These are phyloP conservation scores for Galerina sulciceps DNA, from an alignment of 768 basidiomycete species.

Conservation along the genomic window DNA sequence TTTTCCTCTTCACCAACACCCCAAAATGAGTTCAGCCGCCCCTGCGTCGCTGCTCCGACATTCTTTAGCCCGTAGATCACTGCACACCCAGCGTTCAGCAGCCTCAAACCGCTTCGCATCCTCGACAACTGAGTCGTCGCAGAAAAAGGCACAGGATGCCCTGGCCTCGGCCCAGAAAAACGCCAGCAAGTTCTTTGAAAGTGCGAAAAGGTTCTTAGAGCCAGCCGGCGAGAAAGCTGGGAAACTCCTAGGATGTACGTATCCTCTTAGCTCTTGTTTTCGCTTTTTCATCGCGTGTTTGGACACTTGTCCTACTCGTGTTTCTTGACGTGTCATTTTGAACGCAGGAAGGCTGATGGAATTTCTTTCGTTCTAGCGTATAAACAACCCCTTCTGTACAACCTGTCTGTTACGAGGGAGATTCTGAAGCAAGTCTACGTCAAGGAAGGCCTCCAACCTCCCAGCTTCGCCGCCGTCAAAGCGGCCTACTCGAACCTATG, in stretches of 20 bases:
- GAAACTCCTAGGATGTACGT: slow-evolving; percentile 53
- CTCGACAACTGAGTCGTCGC: slow-evolving; percentile 49
- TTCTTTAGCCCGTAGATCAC: slow-evolving; percentile 31
- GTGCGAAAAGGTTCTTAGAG: slow-evolving; percentile 49
- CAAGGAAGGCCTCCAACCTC: slow-evolving; percentile 74
- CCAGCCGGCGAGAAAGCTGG: slow-evolving; percentile 57
- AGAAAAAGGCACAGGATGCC: slow-evolving; percentile 76
- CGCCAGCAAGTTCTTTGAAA: slow-evolving; percentile 56
- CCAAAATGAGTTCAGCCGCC: slow-evolving; percentile 13
- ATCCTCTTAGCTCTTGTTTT: neutral
- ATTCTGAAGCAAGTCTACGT: slow-evolving; percentile 76
- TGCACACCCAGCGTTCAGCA: slow-evolving; percentile 19
- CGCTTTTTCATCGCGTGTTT: neutral
- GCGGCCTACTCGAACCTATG: slow-evolving; percentile 69
- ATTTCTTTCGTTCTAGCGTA: slow-evolving; percentile 48
- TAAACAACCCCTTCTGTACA: slow-evolving; percentile 78
- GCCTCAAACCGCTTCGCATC: slow-evolving; percentile 45
- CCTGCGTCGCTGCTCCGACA: slow-evolving; percentile 31
- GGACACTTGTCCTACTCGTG: neutral
- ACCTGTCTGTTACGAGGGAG: slow-evolving; percentile 77
- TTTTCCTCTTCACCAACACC: slow-evolving; percentile 1
- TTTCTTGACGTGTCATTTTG: neutral
- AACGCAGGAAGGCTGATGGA: neutral
- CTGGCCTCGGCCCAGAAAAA: slow-evolving; percentile 61
- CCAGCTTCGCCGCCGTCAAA: slow-evolving; percentile 56